Conservation (phyloP, 345 rosid species). For the Passiflora organensis region DNA sequence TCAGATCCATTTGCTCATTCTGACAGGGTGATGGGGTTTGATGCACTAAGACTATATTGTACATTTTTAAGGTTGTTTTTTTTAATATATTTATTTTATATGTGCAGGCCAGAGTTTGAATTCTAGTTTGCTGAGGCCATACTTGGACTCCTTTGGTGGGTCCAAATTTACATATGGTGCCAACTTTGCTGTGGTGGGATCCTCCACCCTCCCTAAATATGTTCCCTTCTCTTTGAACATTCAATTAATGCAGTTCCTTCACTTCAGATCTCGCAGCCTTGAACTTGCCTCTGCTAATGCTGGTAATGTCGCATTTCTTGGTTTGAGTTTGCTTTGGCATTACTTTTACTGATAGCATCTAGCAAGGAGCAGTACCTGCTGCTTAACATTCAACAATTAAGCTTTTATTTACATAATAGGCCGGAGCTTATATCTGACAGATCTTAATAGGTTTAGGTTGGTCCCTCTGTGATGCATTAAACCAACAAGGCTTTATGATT, state of each 20-base stretch:
- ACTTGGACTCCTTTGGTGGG: slow-evolving; percentile 59
- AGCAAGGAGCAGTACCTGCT: no score
- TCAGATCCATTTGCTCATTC: no score
- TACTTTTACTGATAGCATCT: background rate
- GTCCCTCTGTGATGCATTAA: no score
- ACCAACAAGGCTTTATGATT: background rate
- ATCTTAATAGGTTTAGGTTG: no score
- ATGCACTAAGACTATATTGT: background rate
- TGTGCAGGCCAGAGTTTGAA: slow-evolving; percentile 80
- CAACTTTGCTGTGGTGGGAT: slow-evolving; percentile 73
- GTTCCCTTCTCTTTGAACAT: slow-evolving; percentile 69
- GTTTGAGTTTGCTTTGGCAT: background rate
- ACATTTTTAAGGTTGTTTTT: no score
- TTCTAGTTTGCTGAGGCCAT: slow-evolving; percentile 56
- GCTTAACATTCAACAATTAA: no score
- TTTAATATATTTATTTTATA: background rate
- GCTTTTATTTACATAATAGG: no score
- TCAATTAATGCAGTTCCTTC: slow-evolving; percentile 82
- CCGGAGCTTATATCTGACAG: no score
- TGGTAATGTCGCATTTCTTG: slow-evolving; percentile 31
- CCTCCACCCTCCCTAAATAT: slow-evolving; percentile 71
- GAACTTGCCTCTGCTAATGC: slow-evolving; percentile 41
- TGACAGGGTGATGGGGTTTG: no score
- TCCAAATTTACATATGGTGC: slow-evolving; percentile 64
- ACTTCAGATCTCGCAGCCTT: slow-evolving; percentile 60